phyloP scores from a whole-genome alignment of 2,329 filamentous ascomycete genomes.

The Clarireedia sp. region DNA sequence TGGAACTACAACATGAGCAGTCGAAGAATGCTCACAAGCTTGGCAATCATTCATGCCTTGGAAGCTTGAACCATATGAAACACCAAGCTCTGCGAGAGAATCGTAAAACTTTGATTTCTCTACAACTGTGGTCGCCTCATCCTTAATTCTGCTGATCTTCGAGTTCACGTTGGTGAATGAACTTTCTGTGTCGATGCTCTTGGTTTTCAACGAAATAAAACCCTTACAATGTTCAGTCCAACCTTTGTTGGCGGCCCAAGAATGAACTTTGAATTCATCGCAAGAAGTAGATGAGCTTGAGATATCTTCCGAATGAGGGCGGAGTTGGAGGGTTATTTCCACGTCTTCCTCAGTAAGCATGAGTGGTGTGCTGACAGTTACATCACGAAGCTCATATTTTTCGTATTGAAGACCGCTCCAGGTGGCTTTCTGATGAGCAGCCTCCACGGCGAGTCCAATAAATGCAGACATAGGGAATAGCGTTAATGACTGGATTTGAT shows the following conservation, averaged over 20 bases:
- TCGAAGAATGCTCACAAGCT: constrained; percentile 1
- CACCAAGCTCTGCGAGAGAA: constrained; percentile 30
- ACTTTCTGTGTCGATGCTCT: not conserved
- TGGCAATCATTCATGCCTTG: constrained; percentile 14
- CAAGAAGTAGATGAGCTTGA: not conserved
- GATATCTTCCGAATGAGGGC: constrained; percentile 36
- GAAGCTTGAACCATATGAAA: constrained; percentile 43
- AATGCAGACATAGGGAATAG: constrained; percentile 29
- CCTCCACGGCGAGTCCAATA: constrained; percentile 29
- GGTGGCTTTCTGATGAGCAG: constrained; percentile 12
- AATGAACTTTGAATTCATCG: constrained; percentile 9
- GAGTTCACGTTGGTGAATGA: not conserved
- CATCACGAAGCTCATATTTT: constrained; percentile 15
- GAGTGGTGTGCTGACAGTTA: constrained; percentile 4
- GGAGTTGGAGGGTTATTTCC: constrained; percentile 43
- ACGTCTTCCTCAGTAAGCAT: constrained; percentile 31
- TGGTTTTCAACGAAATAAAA: not conserved
- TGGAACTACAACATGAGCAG: constrained; percentile 1
- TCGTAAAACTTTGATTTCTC: constrained; percentile 6
- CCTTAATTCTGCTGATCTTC: not conserved
- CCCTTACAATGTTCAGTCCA: constrained; percentile 46
- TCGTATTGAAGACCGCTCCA: constrained; percentile 31
- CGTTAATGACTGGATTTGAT: constrained; percentile 37
- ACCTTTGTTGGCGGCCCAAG: constrained; percentile 1
- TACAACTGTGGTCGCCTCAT: not conserved